Evolutionary conservation across 2,329 filamentous ascomycete genomes (phyloP), one percentile per base, ranked within the genome.

Genomic region (Phialophora chinensis): DNA sequence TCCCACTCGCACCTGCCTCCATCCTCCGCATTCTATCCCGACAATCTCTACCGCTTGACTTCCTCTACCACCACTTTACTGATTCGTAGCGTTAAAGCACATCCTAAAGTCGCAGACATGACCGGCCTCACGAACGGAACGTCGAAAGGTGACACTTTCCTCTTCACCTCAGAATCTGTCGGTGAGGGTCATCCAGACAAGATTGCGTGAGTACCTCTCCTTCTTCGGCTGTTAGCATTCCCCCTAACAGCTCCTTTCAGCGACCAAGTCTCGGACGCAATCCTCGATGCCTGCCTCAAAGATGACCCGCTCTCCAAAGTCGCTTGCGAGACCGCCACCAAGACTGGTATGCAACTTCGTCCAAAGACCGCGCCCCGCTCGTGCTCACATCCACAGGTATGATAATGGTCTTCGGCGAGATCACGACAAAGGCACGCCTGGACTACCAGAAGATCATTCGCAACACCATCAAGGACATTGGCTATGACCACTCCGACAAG

Each of bases 361-460:
- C 33, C 47, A 31, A 14, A 23, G 12, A 17, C 38, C 11, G n/a
- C 31, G 55, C 23, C 56, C 25, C 55, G 27, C 67, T 68, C 58
- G 61, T 11, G 23, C 8, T 61, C 27, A 61, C 59, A 17, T n/a
- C 20, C 56, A 12, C 70, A 83, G 81, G 82, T 78, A 90, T 99
- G 95, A 87, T 99, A 82, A 98, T 99, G 95, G 90, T 96, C 80
- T 96, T 97, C 72, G 93, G 93, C 83, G 95, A 99, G 82, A 99
- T 99, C 82, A 96, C 93, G 82, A 98, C 95, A 85, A 95, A 96
- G 86, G 90, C 94, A 82, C 87, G 85, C 74, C 85, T 98, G 75
- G 95, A 99, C 87, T 99, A 97, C 90, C 95, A 99, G 83, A 96
- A 93, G 86, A 87, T 97, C 77, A 92, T 99, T 81, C 94, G 95